A percentile compares a stretch with the other conserved stretches of the same genome.
Conservation (phyloP, 1,139 yeast genomes). For the Martiniozyma asiatica region DNA sequence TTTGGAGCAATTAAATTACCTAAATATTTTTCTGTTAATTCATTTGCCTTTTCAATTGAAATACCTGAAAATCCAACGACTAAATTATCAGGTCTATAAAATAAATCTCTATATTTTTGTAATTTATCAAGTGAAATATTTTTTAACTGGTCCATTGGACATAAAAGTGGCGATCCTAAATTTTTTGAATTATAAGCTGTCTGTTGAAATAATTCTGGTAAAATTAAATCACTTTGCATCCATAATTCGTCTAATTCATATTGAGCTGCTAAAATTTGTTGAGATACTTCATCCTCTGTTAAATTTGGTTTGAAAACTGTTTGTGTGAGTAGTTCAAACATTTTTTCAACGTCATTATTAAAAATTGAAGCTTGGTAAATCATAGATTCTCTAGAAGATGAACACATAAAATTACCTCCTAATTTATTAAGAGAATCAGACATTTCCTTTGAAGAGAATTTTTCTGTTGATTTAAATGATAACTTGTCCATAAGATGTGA, state of each 20-base stretch:
- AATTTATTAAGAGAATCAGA: constrained; percentile 61
- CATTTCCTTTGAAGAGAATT: constrained; percentile 56
- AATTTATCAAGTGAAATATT: constrained; percentile 42
- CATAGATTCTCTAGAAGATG: constrained; percentile 84
- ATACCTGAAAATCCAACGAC: constrained; percentile 89
- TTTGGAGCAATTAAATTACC: constrained; percentile 40
- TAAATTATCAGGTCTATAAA: constrained; percentile 70
- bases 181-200: constrained; percentile 67
- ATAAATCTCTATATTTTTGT: constrained; percentile 47
- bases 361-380: constrained; percentile 93
- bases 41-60: constrained; percentile 56
- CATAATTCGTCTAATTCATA: constrained; percentile 78
- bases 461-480: constrained; percentile 73
- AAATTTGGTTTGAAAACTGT: constrained; percentile 64
- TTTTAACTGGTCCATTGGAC: constrained; percentile 61
- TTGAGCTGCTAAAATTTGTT: constrained; percentile 61
- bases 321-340: constrained; percentile 72
- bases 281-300: constrained; percentile 58
- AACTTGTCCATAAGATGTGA: constrained; percentile 78
- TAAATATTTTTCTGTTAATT: constrained; percentile 48
- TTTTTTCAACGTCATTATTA: constrained; percentile 70
- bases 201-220: constrained; percentile 81
- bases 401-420: constrained; percentile 93
- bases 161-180: constrained; percentile 74
- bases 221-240: constrained; percentile 71